phyloP scores from a whole-genome alignment of 176 grass and related monocot species.

The Triticum monococcum region DNA sequence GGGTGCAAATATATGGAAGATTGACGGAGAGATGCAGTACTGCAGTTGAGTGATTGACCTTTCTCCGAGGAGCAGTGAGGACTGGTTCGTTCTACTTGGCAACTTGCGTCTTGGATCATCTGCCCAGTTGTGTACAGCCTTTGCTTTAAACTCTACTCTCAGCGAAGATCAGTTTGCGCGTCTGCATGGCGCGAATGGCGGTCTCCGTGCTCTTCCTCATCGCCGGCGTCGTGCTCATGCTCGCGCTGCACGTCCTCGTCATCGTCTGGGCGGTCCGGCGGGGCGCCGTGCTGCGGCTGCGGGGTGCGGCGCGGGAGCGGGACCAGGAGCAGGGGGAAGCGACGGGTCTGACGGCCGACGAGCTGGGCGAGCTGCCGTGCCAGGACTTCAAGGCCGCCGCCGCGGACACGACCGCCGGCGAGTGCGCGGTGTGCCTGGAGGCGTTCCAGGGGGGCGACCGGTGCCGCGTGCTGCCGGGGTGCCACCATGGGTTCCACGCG shows the following conservation, averaged over 20 bases:
- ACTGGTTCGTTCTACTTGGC: conserved; percentile 2
- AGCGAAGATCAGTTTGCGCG: neutral
- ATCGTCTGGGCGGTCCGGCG: conserved; percentile 34
- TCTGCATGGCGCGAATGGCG: conserved; percentile 14
- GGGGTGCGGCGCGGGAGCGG: neutral
- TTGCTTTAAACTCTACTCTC: neutral
- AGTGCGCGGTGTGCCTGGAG: conserved; percentile 69
- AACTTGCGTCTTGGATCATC: neutral
- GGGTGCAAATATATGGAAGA: neutral
- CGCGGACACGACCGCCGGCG: neutral
- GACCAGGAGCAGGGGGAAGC: conserved; percentile 4
- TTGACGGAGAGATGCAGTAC: neutral
- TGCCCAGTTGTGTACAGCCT: neutral
- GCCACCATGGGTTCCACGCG: conserved; percentile 57
- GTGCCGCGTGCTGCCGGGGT: conserved; percentile 44
- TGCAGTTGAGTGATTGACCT: conserved; percentile 9
- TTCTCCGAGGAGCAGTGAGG: neutral
- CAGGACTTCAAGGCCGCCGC: conserved; percentile 4
- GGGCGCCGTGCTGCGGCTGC: neutral
- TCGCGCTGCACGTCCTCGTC: conserved; percentile 40
- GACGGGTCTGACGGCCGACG: conserved; percentile 30
- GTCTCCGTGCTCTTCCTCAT: conserved; percentile 32
- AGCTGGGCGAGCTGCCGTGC: conserved; percentile 34
- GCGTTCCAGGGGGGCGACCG: conserved; percentile 49
- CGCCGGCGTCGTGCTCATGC: conserved; percentile 40